phyloP scores from a whole-genome alignment of 2,329 filamentous ascomycete species.

The Fusarium sp. region DNA sequence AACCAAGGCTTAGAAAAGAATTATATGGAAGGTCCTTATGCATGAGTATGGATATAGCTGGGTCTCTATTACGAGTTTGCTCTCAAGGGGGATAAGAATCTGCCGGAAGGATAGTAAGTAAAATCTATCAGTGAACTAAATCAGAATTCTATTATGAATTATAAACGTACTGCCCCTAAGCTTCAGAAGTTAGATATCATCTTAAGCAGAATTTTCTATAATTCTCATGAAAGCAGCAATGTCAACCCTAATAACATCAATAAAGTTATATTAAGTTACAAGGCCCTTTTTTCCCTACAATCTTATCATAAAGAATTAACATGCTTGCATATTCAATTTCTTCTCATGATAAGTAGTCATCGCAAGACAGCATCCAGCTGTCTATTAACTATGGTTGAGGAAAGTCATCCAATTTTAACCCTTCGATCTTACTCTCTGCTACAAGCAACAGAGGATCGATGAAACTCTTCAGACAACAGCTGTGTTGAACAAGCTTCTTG shows the following conservation, averaged over 20 bases:
- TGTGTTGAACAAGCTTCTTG: neutral
- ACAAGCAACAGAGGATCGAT: neutral
- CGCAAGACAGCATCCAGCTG: accelerated
- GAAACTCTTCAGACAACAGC: neutral
- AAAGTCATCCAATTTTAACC: neutral
- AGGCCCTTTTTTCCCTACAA: neutral
- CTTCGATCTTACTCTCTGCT: neutral
- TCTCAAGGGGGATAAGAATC: no score
- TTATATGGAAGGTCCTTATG: no score
- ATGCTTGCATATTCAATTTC: neutral
- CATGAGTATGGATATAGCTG: no score
- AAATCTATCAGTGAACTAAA: neutral
- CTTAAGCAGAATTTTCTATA: neutral
- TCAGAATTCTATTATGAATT: neutral
- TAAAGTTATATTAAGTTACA: neutral
- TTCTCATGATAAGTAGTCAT: neutral
- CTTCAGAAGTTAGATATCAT: neutral
- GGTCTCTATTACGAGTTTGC: no score
- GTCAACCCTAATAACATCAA: neutral
- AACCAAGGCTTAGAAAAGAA: no score
- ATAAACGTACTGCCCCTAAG: neutral
- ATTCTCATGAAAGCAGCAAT: neutral
- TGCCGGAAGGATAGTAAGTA: no score
- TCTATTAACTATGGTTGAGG: neutral
- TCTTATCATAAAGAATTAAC: neutral